Evolutionary conservation across 2,329 filamentous ascomycete species (phyloP), one percentile per base, ranked within the genome.

Genomic region (Neonectria neomacrospora): DNA sequence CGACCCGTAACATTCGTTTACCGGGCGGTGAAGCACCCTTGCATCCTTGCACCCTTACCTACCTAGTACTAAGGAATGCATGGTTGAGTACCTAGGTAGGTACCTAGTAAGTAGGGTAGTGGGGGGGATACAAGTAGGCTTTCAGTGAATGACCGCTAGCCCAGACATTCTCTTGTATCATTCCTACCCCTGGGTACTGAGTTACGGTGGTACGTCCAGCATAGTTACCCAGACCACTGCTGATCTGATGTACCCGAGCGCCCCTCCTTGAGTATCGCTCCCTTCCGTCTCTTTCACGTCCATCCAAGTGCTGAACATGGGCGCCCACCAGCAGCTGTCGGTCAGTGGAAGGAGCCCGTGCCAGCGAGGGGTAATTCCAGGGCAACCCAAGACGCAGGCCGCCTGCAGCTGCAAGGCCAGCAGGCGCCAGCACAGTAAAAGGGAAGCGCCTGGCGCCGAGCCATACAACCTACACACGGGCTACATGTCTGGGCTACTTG

Each of bases 1-100:
- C 14, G 32, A 34, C 26, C 28, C 48, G 56, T n/a, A 47, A 18
- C 56, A 34, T 39, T 59, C 28, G 55, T 45, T 39, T 41, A 41
- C 28, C 32, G 56, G 41, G 56, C 48, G 56, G 39, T 59, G 48
- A 53, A 28, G 48, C 32, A 14, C 18, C 30, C 44, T 45, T 16
- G 41, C 34, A 18, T 16, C 26, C 22, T n/a, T n/a, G 14, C 14
- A n/a, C 34, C 32, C 34, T 37, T 37, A 2, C n/a, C n/a, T n/a
- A n/a, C n/a, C n/a, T n/a, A n/a, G n/a, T n/a, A n/a, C n/a, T n/a
- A n/a, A n/a, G 2, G 16, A n/a, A 16, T 37, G 34, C 32, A 37
- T 37, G 32, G 28, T 30, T 30, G 28, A 30, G 28, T 30, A 10
- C 12, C 16, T 4, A 32, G 11, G n/a, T 32, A 32, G 5, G 8